phyloP scores from a whole-genome alignment of 805 yeast genomes.

The Wickerhamomyces ciferrii region DNA sequence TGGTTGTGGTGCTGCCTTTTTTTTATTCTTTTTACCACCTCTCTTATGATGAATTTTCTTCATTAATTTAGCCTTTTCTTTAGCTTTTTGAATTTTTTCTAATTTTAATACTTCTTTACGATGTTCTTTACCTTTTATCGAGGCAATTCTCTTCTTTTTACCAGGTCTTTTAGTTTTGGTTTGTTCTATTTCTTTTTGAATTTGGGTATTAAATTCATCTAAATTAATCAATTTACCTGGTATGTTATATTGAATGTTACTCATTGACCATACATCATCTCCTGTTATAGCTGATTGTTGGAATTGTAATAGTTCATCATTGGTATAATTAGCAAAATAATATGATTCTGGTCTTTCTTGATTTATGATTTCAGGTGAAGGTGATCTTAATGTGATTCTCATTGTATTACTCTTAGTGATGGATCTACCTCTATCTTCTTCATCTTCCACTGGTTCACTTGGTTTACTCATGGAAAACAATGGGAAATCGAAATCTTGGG shows the following conservation, averaged over 20 bases:
- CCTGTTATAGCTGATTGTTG: conserved; percentile 10
- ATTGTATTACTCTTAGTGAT: conserved; percentile 6
- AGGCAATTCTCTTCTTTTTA: conserved; percentile 16
- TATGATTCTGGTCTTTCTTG: conserved; percentile 19
- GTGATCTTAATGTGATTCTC: conserved; percentile 17
- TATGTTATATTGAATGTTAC: background rate
- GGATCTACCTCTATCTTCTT: conserved; percentile 10
- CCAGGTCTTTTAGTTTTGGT: conserved; percentile 18
- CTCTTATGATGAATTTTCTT: conserved; percentile 17
- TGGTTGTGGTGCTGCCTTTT: conserved; percentile 3
- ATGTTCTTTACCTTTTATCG: conserved; percentile 7
- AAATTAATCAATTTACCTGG: conserved; percentile 13
- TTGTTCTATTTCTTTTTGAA: conserved; percentile 8
- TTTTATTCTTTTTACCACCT: conserved; percentile 22
- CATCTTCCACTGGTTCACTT: background rate
- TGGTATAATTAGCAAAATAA: conserved; percentile 13
- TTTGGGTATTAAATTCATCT: conserved; percentile 8
- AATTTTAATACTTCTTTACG: conserved; percentile 6
- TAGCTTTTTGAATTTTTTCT: conserved; percentile 6
- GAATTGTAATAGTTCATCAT: conserved; percentile 5
- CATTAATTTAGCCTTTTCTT: conserved; percentile 12
- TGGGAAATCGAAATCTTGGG: conserved; percentile 22
- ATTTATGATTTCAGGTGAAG: conserved; percentile 16
- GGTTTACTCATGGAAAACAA: conserved; percentile 18
- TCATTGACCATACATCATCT: conserved; percentile 11